These are phyloP conservation scores for Oxyria digyna DNA, from an alignment of 148 eudicot species.

Conservation along the genomic window DNA sequence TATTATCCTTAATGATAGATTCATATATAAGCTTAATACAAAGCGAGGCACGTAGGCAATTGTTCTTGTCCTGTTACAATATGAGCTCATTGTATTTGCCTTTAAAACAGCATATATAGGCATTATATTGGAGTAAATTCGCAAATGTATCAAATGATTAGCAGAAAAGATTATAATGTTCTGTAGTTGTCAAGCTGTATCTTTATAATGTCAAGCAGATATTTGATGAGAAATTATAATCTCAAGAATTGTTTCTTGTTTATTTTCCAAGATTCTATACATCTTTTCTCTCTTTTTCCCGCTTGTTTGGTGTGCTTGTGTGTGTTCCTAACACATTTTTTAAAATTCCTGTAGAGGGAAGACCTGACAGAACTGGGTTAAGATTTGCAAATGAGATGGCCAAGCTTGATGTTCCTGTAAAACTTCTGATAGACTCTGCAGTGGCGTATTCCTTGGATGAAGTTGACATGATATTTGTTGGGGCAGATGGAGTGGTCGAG, in stretches of 20 bases:
- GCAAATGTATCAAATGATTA: neutral
- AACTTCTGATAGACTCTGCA: constrained; percentile 87
- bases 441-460: constrained; percentile 97
- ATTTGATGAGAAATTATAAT: neutral
- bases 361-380: constrained; percentile 89
- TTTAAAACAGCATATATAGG: neutral
- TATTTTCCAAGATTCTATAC: neutral
- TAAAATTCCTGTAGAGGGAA: constrained; percentile 60
- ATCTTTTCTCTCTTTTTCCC: neutral
- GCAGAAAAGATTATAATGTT: neutral
- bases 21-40: neutral
- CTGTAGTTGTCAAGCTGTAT: neutral
- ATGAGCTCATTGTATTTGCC: neutral
- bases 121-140: neutral
- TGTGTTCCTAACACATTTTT: neutral
- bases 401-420: constrained; percentile 87
- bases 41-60: neutral
- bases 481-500: constrained; percentile 98
- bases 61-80: neutral
- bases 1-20: neutral
- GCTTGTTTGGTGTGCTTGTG: neutral
- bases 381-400: constrained; percentile 86
- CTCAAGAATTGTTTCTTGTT: neutral
- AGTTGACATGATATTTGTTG: constrained; percentile 90
- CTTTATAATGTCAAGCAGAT: no score